phyloP scores from a whole-genome alignment of 768 basidiomycete genomes.

The Naganishia randhawae region DNA sequence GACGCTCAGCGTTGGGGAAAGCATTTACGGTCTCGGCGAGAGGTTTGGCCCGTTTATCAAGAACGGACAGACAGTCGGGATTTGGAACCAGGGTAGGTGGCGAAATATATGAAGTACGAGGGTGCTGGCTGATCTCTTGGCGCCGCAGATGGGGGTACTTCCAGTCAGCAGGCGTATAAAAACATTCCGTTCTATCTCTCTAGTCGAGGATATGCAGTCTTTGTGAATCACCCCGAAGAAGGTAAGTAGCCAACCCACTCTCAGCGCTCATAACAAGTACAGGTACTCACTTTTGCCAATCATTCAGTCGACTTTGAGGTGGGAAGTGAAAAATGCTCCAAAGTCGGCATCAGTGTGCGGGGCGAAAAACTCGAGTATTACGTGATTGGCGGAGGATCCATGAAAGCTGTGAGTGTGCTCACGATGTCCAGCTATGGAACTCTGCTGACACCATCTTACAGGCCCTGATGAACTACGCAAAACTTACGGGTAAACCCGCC shows the following conservation, averaged over 20 bases:
- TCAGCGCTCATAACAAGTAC: not conserved
- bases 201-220: slow-evolving; percentile 64
- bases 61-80: slow-evolving; percentile 60
- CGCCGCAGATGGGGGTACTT: slow-evolving; percentile 66
- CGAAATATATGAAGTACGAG: not conserved
- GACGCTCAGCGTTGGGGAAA: slow-evolving; percentile 65
- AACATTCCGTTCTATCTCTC: slow-evolving; percentile 47
- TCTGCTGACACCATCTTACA: not conserved
- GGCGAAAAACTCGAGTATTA: slow-evolving; percentile 67
- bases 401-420: slow-evolving; percentile 57
- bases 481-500: slow-evolving; percentile 28
- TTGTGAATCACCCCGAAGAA: slow-evolving; percentile 67
- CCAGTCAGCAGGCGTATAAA: slow-evolving; percentile 49
- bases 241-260: slow-evolving; percentile 5
- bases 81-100: slow-evolving; percentile 58
- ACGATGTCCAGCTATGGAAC: slow-evolving; percentile 35
- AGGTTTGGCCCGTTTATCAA: slow-evolving; percentile 72
- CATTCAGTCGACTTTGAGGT: slow-evolving; percentile 70
- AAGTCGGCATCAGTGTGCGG: slow-evolving; percentile 60
- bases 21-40: slow-evolving; percentile 71
- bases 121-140: not conserved
- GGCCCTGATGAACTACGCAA: slow-evolving; percentile 26
- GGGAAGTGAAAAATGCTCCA: slow-evolving; percentile 49
- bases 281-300: not conserved
- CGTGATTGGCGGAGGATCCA: slow-evolving; percentile 66